Conservation (phyloP, 495 filamentous ascomycete species). For the Neurospora sp. region DNA sequence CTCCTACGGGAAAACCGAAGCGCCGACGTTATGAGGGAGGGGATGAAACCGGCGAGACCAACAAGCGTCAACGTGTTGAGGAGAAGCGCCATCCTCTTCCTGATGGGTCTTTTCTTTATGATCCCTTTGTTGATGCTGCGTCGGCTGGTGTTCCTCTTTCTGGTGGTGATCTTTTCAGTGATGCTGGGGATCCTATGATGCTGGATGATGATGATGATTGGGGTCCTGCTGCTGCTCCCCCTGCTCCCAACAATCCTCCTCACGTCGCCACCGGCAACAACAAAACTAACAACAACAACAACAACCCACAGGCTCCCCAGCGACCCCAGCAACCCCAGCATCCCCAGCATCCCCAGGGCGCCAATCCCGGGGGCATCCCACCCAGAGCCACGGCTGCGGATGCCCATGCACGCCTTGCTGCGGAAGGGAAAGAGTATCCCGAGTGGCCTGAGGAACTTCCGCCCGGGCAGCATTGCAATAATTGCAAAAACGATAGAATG, state of each 20-base stretch:
- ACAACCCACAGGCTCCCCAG: background rate
- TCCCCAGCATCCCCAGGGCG: background rate
- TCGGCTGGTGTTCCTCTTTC: background rate
- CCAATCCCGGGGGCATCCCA: background rate
- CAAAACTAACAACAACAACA: background rate
- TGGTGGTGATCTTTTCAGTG: background rate
- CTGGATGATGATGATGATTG: background rate
- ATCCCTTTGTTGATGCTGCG: background rate
- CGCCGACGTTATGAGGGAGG: background rate
- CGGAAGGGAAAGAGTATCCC: background rate
- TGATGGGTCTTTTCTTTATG: background rate
- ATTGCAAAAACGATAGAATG: background rate
- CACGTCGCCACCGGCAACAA: background rate
- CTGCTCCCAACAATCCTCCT: background rate
- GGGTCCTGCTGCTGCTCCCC: background rate
- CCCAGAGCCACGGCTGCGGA: background rate
- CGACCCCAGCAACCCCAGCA: background rate
- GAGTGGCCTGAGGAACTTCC: background rate
- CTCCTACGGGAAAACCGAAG: background rate
- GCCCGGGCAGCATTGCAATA: background rate
- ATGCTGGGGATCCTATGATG: background rate
- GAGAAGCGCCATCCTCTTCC: background rate
- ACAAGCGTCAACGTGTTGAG: background rate
- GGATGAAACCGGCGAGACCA: background rate
- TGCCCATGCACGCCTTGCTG: background rate